phyloP scores from a whole-genome alignment of 306 rosid species.

The Cucumis melo region DNA sequence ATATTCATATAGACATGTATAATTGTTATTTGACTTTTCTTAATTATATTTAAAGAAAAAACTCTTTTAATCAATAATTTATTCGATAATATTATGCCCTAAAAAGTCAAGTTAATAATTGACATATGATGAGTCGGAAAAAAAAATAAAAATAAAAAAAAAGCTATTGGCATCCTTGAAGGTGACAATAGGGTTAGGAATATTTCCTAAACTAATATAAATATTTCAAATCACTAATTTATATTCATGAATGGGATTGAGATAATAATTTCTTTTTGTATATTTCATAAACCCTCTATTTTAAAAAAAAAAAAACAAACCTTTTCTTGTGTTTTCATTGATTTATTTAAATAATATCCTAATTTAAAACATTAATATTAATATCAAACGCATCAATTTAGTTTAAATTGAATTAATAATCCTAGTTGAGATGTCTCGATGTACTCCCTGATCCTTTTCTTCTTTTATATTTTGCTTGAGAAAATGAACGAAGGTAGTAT shows the following conservation, averaged over 20 bases:
- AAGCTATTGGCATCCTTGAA: background rate
- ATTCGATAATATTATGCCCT: background rate
- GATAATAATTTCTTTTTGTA: too few species aligned
- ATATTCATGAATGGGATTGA: too few species aligned
- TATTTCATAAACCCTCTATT: too few species aligned
- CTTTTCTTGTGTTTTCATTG: background rate
- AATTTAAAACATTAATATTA: too few species aligned
- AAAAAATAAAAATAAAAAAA: background rate
- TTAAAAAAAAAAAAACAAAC: too few species aligned
- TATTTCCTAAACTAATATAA: background rate
- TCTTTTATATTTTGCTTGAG: too few species aligned
- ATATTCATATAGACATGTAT: background rate
- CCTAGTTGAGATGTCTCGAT: too few species aligned
- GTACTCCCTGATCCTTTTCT: too few species aligned
- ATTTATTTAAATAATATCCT: too few species aligned
- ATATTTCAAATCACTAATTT: background rate
- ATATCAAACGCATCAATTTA: too few species aligned
- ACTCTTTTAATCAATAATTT: background rate
- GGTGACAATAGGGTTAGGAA: background rate
- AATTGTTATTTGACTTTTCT: background rate
- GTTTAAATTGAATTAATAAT: too few species aligned
- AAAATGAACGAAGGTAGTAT: too few species aligned
- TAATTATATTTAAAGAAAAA: background rate
- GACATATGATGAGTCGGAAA: background rate
- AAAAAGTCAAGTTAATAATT: slow-evolving; percentile 1